Evolutionary conservation across 2,329 filamentous ascomycete genomes (phyloP).

Genomic region (Nemania bipapillata): DNA sequence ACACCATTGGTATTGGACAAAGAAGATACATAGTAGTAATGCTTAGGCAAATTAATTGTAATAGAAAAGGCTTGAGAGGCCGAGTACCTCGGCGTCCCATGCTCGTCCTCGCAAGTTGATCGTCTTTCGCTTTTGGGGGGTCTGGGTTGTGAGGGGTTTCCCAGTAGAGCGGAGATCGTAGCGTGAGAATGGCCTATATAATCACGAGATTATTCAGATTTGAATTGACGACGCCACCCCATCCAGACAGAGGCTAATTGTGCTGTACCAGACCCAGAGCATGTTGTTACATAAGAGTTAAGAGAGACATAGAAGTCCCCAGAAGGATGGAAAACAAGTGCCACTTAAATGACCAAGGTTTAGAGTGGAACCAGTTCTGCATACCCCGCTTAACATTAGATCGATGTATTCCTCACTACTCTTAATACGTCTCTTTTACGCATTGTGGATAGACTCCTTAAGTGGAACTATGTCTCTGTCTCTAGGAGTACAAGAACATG

Average conservation of each 20-base stretch:
- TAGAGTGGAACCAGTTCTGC: background rate
- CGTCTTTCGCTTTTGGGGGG: background rate
- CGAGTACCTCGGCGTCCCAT: background rate
- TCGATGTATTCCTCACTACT: background rate
- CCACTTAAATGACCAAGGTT: background rate
- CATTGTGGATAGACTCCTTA: background rate
- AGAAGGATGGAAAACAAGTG: background rate
- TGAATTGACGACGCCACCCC: background rate
- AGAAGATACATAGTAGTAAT: background rate
- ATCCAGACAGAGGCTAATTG: background rate
- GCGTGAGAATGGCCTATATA: background rate
- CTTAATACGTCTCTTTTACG: background rate
- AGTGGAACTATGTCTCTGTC: background rate
- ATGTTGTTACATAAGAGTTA: background rate
- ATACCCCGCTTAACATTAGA: background rate
- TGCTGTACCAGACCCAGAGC: background rate
- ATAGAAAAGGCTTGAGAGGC: background rate
- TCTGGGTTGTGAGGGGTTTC: background rate
- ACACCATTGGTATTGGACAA: background rate
- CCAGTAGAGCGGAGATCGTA: background rate
- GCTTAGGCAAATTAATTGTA: background rate
- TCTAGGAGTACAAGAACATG: no score
- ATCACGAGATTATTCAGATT: background rate
- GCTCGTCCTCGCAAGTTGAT: background rate
- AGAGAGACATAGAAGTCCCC: background rate